Percentiles rank a stretch among this genome's conserved stretches.
Evolutionary conservation across 768 basidiomycete genomes (phyloP).

Genomic region (Mycena filopes): DNA sequence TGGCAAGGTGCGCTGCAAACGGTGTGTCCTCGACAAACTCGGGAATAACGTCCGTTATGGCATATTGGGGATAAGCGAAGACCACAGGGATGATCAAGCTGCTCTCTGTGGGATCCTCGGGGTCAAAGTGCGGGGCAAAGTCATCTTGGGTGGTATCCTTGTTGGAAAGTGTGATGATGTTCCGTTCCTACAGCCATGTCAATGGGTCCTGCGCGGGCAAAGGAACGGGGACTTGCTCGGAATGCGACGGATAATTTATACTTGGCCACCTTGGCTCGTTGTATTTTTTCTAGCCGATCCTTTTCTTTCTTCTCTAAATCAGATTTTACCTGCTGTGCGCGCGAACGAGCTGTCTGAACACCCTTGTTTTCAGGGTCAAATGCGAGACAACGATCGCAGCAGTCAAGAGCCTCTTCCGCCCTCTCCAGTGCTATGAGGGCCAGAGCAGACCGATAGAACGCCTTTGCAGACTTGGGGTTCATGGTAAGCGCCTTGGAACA

Average conservation of each 20-base stretch:
- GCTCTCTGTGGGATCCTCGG: constrained; percentile 65
- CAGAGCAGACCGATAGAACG: constrained; percentile 84
- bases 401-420: constrained; percentile 85
- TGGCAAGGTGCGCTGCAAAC: constrained; percentile 78
- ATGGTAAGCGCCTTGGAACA: constrained; percentile 76
- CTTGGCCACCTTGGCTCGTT: constrained; percentile 63
- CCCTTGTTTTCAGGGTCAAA: constrained; percentile 69
- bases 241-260: constrained; percentile 67
- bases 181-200: constrained; percentile 68
- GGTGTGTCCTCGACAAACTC: constrained; percentile 88
- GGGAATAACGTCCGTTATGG: constrained; percentile 89
- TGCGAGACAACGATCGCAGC: constrained; percentile 73
- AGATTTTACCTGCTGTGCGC: constrained; percentile 56
- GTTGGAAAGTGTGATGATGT: constrained; percentile 67
- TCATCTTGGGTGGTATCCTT: constrained; percentile 65
- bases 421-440: constrained; percentile 82
- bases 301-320: constrained; percentile 62
- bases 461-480: constrained; percentile 80
- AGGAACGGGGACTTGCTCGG: constrained; percentile 58
- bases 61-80: constrained; percentile 92
- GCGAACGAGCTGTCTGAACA: constrained; percentile 60
- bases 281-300: constrained; percentile 60
- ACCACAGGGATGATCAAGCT: constrained; percentile 88
- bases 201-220: constrained; percentile 2
- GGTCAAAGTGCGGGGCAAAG: constrained; percentile 73